Evolutionary conservation across 2,329 filamentous ascomycete genomes (phyloP).

Genomic region (Fusarium xyrophilum): DNA sequence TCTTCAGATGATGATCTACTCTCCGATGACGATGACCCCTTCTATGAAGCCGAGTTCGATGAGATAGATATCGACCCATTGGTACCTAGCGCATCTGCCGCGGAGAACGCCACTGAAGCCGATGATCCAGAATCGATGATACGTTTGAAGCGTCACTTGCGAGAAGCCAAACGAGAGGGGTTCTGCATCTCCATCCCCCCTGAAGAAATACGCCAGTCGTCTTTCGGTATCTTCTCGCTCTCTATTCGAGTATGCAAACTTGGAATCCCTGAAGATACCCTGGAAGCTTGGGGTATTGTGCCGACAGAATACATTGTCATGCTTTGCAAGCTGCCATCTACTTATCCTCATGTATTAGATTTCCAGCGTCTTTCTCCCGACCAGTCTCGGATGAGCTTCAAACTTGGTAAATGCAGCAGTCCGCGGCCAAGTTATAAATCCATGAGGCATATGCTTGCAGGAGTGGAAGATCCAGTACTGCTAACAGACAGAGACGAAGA

Average conservation of each 20-base stretch:
- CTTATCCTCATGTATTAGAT: slow-evolving; percentile 67
- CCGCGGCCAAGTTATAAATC: slow-evolving; percentile 73
- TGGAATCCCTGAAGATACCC: slow-evolving; percentile 74
- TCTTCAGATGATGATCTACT: slow-evolving; percentile 9
- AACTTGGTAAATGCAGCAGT: slow-evolving; percentile 71
- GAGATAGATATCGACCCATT: slow-evolving; percentile 26
- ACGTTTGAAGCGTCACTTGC: slow-evolving; percentile 50
- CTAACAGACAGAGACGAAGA: background rate
- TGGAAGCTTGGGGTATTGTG: slow-evolving; percentile 78
- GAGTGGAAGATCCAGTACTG: slow-evolving; percentile 4
- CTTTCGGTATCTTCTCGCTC: slow-evolving; percentile 62
- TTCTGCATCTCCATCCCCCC: slow-evolving; percentile 72
- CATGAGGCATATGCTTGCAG: slow-evolving; percentile 49
- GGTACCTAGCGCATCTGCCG: background rate
- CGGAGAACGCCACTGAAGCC: background rate
- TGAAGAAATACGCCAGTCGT: slow-evolving; percentile 51
- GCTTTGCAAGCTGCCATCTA: slow-evolving; percentile 68
- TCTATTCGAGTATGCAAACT: slow-evolving; percentile 75
- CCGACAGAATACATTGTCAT: slow-evolving; percentile 74
- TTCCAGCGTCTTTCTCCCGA: slow-evolving; percentile 53
- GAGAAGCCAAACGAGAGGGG: slow-evolving; percentile 66
- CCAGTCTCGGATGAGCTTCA: slow-evolving; percentile 57
- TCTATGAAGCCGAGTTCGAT: slow-evolving; percentile 27
- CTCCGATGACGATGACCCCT: slow-evolving; percentile 15
- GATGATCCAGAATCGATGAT: background rate